Conservation (phyloP, 306 rosid species). For the Begonia peltatifolia region DNA sequence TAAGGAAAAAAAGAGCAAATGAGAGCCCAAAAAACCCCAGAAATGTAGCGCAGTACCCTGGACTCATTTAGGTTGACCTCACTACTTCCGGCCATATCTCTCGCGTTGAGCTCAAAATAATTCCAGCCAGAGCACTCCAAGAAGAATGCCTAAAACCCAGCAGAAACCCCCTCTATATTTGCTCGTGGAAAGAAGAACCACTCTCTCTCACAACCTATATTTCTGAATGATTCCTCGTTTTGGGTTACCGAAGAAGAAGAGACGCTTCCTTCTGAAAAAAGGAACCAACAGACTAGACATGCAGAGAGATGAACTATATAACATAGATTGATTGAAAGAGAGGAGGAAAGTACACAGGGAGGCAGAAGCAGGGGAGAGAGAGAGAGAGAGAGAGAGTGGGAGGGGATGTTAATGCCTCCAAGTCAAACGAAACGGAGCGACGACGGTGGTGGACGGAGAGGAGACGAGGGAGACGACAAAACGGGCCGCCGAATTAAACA, state of each 20-base stretch:
- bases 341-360: slow-evolving; percentile 8
- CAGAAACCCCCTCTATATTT: slow-evolving; percentile 16
- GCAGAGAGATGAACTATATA: slow-evolving; percentile 21
- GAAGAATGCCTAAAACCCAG: slow-evolving; percentile 15
- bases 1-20: slow-evolving; percentile 2
- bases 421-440: slow-evolving; percentile 39
- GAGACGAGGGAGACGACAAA: slow-evolving; percentile 71
- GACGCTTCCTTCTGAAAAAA: slow-evolving; percentile 22
- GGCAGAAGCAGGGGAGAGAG: slow-evolving; percentile 11
- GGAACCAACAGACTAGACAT: slow-evolving; percentile 16
- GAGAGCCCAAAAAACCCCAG: background rate
- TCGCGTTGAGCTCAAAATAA: background rate
- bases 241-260: slow-evolving; percentile 18
- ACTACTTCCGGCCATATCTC: slow-evolving; percentile 48
- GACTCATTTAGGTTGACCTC: slow-evolving; percentile 73
- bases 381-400: slow-evolving; percentile 7
- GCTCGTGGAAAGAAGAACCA: slow-evolving; percentile 9
- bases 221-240: slow-evolving; percentile 38
- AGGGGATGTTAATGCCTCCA: slow-evolving; percentile 10
- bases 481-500: slow-evolving; percentile 72
- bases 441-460: slow-evolving; percentile 44
- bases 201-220: background rate
- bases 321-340: slow-evolving; percentile 12
- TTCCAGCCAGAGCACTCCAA: slow-evolving; percentile 14
- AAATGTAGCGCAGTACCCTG: slow-evolving; percentile 11